Base-by-base conservation (phyloP, 371 early-diverging fungal genomes). In the Dichotomocladium elegans region DNA sequence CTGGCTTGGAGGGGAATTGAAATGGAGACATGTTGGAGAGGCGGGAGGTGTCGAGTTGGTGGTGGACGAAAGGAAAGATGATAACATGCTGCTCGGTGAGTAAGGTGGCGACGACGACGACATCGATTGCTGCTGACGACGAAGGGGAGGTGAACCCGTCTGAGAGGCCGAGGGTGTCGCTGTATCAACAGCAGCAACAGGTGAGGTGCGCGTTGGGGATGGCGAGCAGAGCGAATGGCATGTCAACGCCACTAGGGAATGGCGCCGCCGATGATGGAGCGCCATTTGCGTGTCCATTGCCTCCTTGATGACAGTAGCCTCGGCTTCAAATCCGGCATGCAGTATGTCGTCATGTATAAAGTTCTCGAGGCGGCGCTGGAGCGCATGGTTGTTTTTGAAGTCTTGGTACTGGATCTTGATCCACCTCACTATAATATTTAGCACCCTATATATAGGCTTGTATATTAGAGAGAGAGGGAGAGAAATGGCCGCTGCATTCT, bases 351-450 rank as follows among this genome's bases (percentile, higher is more conserved):
- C 65, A 26, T 61, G 52, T 30, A 75, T 40, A 52, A 75, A 72
- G 3, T 61, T 60, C 46, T 67, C 60, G 14, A 71, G 28, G 12
- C 70, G 45, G 4, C 57, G 51, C 29, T 69, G 61, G 5, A 88
- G 58, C 3, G 58, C 50, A 0, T 63, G 58, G 42, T 81, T 74
- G 10, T 51, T 57, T 4, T 66, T 68, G 55, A 88, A 86, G 44
- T 85, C 84, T 51, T 82, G 77, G 52, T 70, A 83, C 37, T 84
- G 85, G 10, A 88, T 46, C 48, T 77, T 77, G 24, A 87, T 71
- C 90, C 89, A 89, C 19, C 88, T 71, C 11, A 67, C 57, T 30
- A 89, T 54, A 1, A 85, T 82, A 42, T 79, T 74, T 1, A 89
- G 60, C 8, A 87, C 80, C 49, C 83, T 89, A 59, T 15, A n/a